Base-by-base conservation (phyloP, 768 basidiomycete species). In the Guyanaporus albipodus region DNA sequence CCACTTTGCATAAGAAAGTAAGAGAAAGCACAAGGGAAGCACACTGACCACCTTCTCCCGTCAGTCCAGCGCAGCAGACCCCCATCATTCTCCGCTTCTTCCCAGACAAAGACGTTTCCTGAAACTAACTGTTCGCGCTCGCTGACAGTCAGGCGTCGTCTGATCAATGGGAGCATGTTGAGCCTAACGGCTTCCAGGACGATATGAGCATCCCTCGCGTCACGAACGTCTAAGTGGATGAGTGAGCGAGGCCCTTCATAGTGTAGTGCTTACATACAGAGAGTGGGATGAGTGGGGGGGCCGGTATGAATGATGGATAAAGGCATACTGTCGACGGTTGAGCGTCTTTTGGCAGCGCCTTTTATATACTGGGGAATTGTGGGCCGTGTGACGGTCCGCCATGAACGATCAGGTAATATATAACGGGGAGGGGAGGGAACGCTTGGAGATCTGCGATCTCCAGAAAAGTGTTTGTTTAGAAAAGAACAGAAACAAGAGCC, bases 31-130 rank as follows among this genome's bases (percentile, higher is more conserved):
- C 19, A 15, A 28, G 18, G n/a, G 18, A 29, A 38, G 37, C 10
- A 21, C 12, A 50, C 70, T 38, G 62, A 82, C 87, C 87, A 90
- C 68, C 87, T 71, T 52, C 85, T 73, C 12, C 87, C 87, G 60
- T 90, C 87, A 15, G 87, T 90, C 87, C 87, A 89, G 21, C 87
- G 75, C 47, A 88, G 70, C 7, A 66, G 44, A 7, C 79, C 81
- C 39, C 83, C 83, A 39, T 87, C 87, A 42, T 77, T 73, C 53
- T 85, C 86, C 4, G 85, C 84, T 62, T 90, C 87, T 56, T 90
- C 87, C 87, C 87, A 90, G 31, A 90, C 87, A 56, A 87, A 90
- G 33, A 90, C 77, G 49, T 88, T 85, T 2, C 87, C 87, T 41
- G 85, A 85, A 31, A 62, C 61, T 5, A 90, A 70, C 33, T 82